Percentiles rank a stretch among this genome's conserved stretches.
phyloP scores from a whole-genome alignment of 768 basidiomycete genomes.

The Pisolithus tinctorius region DNA sequence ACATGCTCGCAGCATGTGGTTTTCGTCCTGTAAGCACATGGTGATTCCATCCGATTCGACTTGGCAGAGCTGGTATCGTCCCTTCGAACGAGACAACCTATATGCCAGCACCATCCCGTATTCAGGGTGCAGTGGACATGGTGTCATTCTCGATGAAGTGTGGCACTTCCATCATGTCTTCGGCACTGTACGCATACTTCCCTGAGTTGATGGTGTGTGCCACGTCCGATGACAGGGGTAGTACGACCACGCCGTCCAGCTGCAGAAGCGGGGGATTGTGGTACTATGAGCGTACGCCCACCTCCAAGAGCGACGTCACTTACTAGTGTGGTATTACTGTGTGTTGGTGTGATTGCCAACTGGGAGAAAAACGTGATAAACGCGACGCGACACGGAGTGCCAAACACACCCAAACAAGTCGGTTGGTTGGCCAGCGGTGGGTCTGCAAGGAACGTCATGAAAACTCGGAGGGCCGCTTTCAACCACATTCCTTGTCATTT shows the following conservation, averaged over 20 bases:
- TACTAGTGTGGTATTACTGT: slow-evolving; percentile 14
- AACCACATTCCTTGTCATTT: slow-evolving; percentile 4
- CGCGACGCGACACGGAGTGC: slow-evolving; percentile 32
- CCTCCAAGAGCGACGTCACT: slow-evolving; percentile 39
- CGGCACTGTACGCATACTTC: slow-evolving; percentile 43
- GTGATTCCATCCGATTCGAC: slow-evolving; percentile 3
- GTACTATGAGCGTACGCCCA: slow-evolving; percentile 50
- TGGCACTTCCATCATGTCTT: slow-evolving; percentile 68
- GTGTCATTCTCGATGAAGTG: slow-evolving; percentile 53
- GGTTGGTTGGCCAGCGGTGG: slow-evolving; percentile 9
- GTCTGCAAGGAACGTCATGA: slow-evolving; percentile 17
- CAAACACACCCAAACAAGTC: slow-evolving; percentile 25
- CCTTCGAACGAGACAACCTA: slow-evolving; percentile 69
- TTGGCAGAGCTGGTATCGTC: slow-evolving; percentile 43
- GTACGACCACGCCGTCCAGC: slow-evolving; percentile 49
- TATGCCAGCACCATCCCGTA: slow-evolving; percentile 47
- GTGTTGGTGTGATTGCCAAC: background rate
- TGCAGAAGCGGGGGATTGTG: slow-evolving; percentile 48
- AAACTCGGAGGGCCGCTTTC: slow-evolving; percentile 5
- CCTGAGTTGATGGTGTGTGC: background rate
- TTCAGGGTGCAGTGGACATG: slow-evolving; percentile 53
- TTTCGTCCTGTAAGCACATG: background rate
- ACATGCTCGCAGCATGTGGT: slow-evolving; percentile 56
- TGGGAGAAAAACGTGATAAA: slow-evolving; percentile 29
- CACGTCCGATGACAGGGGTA: slow-evolving; percentile 40